A percentile compares a stretch with the other conserved stretches of the same genome.
Conservation (phyloP, 192 early-diverging fungal species). For the Funneliformis mosseae region DNA sequence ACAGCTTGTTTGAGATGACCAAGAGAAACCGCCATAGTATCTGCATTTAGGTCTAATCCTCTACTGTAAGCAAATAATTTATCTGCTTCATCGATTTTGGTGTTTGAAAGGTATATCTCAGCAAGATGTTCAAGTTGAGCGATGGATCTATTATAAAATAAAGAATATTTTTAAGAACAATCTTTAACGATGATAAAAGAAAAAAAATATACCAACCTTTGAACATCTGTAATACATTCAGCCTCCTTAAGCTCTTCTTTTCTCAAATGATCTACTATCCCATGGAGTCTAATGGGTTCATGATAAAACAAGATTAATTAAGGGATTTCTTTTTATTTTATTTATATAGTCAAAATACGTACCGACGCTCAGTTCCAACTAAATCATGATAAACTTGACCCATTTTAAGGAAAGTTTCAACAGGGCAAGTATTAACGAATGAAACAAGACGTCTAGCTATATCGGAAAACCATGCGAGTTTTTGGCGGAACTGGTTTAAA, state of each 20-base stretch:
- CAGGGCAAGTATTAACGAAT: constrained; percentile 67
- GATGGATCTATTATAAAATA: constrained; percentile 52
- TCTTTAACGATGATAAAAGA: neutral
- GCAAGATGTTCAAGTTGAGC: constrained; percentile 67
- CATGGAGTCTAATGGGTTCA: constrained; percentile 55
- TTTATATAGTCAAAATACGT: constrained; percentile 11
- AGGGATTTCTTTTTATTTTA: neutral
- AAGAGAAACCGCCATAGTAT: constrained; percentile 64
- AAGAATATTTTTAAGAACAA: neutral
- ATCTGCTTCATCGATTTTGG: constrained; percentile 53
- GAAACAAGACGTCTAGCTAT: constrained; percentile 67
- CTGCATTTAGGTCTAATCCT: constrained; percentile 65
- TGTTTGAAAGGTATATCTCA: constrained; percentile 59
- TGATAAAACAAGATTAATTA: neutral
- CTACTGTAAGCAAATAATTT: constrained; percentile 54
- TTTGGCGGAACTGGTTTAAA: constrained; percentile 57
- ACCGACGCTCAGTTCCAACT: constrained; percentile 74
- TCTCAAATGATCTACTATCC: constrained; percentile 73
- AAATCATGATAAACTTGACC: constrained; percentile 79
- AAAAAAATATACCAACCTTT: constrained; percentile 41
- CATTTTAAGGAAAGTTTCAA: constrained; percentile 70
- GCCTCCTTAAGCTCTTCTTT: constrained; percentile 74
- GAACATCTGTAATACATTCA: constrained; percentile 68
- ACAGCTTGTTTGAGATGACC: constrained; percentile 49
- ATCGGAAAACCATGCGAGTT: constrained; percentile 68